Evolutionary conservation across 1,284 basidiomycete genomes (phyloP), one percentile per base, ranked within the genome.

Genomic region (Melampsora americana): DNA sequence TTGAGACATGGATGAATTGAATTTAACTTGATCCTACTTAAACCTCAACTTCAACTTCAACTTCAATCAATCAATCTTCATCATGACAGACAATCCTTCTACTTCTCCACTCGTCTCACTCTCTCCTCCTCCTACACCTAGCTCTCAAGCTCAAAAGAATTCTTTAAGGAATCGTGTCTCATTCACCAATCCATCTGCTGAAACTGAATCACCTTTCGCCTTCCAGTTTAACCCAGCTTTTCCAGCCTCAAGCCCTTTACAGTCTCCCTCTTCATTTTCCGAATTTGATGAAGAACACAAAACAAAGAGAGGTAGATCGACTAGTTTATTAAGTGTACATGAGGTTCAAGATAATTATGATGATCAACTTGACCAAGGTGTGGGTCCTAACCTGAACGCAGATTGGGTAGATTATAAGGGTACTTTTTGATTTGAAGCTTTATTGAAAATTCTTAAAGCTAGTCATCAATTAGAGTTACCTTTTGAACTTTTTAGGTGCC

Each of bases 401-500:
- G 90, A 94, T 81, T 99, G 95, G 95, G 96, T 99, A 81, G 97
- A 99, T 82, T 89, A 92, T 78, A 99, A 99, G 85, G 95, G 95
- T 93, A 68, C 77, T 87, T 84, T 16, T 60, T 53, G 42, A 32
- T 20, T 30, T 28, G 53, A 26, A 2, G 14, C 16, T 28, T 30
- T 30, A 65, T 56, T 39, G 50, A 44, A 23, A 46, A 62, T 42
- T 14, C 23, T 65, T 61, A 26, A 60, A 30, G 28, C 67, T 18
- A 44, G 75, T 68, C 32, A 72, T 65, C 61, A 12, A 23, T 28
- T 5, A n/a, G 12, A 23, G 9, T 60, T 14, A 20, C 48, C 20
- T 23, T 50, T 44, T 50, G 9, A 20, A 12, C 35, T 64, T 48
- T 50, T 18, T 79, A 95, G 94, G 94, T 78, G 95, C 96, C 78